These are phyloP conservation scores for Avena insularis DNA, from an alignment of 176 grass and related monocot species.

Conservation along the genomic window DNA sequence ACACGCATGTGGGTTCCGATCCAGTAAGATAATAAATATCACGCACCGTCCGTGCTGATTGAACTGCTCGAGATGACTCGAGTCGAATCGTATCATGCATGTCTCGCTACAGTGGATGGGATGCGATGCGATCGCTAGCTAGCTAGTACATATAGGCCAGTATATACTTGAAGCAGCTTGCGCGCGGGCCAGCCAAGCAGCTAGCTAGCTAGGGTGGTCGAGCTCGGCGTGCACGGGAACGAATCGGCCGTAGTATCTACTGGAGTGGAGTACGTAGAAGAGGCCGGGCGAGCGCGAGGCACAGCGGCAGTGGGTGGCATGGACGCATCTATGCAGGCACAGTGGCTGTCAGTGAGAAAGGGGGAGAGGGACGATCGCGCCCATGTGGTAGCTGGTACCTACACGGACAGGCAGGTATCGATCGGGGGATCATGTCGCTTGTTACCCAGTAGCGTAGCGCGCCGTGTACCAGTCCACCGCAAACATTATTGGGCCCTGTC, in stretches of 20 bases:
- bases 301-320: not conserved
- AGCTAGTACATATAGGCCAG: too few species aligned
- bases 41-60: not conserved
- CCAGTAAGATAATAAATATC: not conserved
- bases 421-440: constrained; percentile 42
- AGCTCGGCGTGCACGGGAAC: not conserved
- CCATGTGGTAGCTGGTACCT: constrained; percentile 1
- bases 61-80: not conserved
- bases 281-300: not conserved
- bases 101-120: not conserved
- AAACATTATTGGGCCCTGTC: constrained; percentile 32
- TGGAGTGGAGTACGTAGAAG: not conserved
- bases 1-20: constrained; percentile 31
- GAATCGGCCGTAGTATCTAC: not conserved
- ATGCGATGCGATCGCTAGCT: not conserved
- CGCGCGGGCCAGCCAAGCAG: too few species aligned
- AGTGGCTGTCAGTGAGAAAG: not conserved
- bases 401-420: constrained; percentile 14
- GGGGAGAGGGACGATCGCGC: not conserved
- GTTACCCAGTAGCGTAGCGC: constrained; percentile 14
- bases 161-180: too few species aligned
- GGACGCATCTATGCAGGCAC: not conserved
- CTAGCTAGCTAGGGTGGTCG: too few species aligned
- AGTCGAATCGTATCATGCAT: not conserved
- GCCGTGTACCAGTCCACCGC: not conserved